Conservation (phyloP, 176 grass and related monocot species). For the Musa schizocarpa region DNA sequence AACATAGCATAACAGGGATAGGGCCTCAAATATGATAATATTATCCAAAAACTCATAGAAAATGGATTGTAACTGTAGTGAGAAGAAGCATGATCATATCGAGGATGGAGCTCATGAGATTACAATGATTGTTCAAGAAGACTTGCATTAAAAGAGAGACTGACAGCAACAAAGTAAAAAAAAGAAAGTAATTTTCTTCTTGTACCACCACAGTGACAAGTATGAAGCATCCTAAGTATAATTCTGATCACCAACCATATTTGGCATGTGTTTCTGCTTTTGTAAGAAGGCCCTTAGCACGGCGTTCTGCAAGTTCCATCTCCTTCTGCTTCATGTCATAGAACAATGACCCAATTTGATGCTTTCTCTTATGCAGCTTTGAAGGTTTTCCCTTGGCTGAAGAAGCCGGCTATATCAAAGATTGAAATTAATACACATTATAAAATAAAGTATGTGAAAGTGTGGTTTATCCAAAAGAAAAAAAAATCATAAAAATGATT, state of each 20-base stretch:
- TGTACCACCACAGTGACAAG: not conserved
- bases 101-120: not conserved
- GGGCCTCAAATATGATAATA: no score
- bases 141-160: not conserved
- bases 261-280: constrained; percentile 94
- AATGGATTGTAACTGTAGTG: no score
- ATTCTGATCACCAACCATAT: constrained; percentile 71
- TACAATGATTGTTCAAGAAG: not conserved
- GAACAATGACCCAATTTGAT: constrained; percentile 79
- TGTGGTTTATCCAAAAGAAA: constrained; percentile 1
- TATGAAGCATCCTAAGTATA: not conserved
- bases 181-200: not conserved
- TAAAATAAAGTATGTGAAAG: not conserved
- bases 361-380: constrained; percentile 89
- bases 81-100: no score
- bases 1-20: no score
- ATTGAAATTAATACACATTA: constrained; percentile 20
- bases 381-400: constrained; percentile 76
- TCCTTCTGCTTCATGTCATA: constrained; percentile 87
- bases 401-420: constrained; percentile 38
- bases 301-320: constrained; percentile 82
- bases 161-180: not conserved
- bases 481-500: not conserved
- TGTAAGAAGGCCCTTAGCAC: constrained; percentile 78
- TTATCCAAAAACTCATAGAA: no score